Evolutionary conservation across 2,329 filamentous ascomycete species (phyloP).

Genomic region (Anisogramma anomala): DNA sequence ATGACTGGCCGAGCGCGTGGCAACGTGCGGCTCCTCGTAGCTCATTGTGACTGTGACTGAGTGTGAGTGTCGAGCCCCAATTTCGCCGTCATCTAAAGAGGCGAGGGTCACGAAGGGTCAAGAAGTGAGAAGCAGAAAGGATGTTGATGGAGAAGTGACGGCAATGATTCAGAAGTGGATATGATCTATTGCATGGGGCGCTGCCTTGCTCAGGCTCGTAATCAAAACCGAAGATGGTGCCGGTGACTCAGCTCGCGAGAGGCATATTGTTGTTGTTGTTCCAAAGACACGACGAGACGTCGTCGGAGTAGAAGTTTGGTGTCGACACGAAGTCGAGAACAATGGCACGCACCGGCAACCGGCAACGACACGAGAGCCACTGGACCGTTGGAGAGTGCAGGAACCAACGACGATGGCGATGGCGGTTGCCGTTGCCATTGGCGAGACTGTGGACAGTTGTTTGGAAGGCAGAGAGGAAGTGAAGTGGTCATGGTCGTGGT

Average conservation of each 20-base stretch:
- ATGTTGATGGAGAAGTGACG: constrained; percentile 6
- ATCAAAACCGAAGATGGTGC: constrained; percentile 11
- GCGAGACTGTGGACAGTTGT: too few species aligned
- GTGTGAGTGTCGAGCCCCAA: neutral
- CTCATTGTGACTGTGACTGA: constrained; percentile 4
- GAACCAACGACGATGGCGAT: too few species aligned
- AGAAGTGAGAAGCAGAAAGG: constrained; percentile 1
- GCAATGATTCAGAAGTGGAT: constrained; percentile 9
- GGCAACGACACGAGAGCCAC: too few species aligned
- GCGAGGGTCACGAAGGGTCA: neutral
- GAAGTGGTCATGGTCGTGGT: too few species aligned
- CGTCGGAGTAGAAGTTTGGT: too few species aligned
- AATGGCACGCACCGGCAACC: neutral
- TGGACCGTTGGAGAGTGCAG: too few species aligned
- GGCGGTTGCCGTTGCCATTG: too few species aligned
- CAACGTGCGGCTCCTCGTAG: constrained; percentile 16
- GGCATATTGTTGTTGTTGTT: constrained; percentile 4
- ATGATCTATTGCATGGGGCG: constrained; percentile 5
- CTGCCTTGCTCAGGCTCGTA: constrained; percentile 1
- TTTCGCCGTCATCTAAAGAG: neutral
- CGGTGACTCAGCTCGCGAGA: constrained; percentile 1
- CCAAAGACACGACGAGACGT: neutral
- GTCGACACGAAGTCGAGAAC: neutral
- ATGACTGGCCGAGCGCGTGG: constrained; percentile 29
- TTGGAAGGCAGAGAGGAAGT: neutral